phyloP scores from a whole-genome alignment of 208 protist species.

The Cochliopodium minus region DNA sequence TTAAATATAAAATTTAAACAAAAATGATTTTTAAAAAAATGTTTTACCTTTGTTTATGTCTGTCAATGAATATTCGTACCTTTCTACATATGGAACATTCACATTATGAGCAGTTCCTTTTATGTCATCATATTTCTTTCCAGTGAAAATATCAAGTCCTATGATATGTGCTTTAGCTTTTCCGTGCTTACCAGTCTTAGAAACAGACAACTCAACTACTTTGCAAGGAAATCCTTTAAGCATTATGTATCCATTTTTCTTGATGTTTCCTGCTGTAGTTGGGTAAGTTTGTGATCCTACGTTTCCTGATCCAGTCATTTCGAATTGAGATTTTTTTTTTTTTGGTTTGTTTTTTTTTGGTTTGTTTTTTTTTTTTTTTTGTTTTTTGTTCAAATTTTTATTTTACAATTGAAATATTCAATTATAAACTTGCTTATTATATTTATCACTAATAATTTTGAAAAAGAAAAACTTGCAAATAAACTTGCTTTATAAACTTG shows the following conservation, averaged over 20 bases:
- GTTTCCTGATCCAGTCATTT: too few species aligned
- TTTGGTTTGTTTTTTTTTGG: too few species aligned
- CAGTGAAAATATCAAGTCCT: conserved; percentile 90
- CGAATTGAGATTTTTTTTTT: too few species aligned
- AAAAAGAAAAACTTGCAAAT: too few species aligned
- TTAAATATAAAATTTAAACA: too few species aligned
- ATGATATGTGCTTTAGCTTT: conserved; percentile 90
- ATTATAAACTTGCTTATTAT: too few species aligned
- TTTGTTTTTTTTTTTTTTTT: too few species aligned
- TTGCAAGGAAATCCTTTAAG: conserved; percentile 79
- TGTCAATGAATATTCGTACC: conserved; percentile 54
- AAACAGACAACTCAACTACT: conserved; percentile 86
- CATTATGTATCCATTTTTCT: conserved; percentile 24
- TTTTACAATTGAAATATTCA: too few species aligned
- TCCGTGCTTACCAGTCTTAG: conserved; percentile 95
- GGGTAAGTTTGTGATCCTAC: background rate
- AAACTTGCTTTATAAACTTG: too few species aligned
- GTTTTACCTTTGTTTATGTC: conserved; percentile 70
- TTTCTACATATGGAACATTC: conserved; percentile 74
- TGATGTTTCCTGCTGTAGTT: background rate
- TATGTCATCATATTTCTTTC: conserved; percentile 90
- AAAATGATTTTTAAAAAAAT: too few species aligned
- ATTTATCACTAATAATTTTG: too few species aligned
- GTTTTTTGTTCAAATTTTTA: too few species aligned
- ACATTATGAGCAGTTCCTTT: conserved; percentile 86